Conservation (phyloP, 2,329 filamentous ascomycete genomes). For the Colletotrichum chlorophyti region DNA sequence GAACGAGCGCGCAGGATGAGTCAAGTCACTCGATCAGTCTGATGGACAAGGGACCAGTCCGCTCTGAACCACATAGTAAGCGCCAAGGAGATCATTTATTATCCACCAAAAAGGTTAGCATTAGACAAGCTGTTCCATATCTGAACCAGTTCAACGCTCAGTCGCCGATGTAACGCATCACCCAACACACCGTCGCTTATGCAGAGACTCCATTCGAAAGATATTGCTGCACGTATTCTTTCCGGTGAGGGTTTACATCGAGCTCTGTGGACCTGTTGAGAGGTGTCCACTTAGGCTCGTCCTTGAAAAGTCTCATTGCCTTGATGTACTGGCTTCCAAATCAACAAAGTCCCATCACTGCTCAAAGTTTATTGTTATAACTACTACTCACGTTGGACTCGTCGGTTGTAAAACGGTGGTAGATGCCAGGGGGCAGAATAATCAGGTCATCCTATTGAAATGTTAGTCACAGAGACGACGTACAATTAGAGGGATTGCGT, state of each 20-base stretch:
- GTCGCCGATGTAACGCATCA: too few relatives aligned
- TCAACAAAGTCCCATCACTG: constrained; percentile 1
- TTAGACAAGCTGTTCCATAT: too few relatives aligned
- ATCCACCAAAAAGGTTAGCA: too few relatives aligned
- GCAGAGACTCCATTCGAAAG: neutral
- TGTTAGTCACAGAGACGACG: neutral
- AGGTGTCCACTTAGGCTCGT: constrained; percentile 98
- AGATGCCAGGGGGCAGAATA: constrained; percentile 93
- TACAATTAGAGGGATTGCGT: neutral
- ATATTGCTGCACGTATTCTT: constrained; percentile 73
- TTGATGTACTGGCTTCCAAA: constrained; percentile 76
- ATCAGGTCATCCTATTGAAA: constrained; percentile 75
- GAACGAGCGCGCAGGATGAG: too few relatives aligned
- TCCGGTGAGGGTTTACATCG: constrained; percentile 78
- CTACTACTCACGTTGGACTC: constrained; percentile 77
- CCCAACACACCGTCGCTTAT: too few relatives aligned
- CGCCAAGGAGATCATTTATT: too few relatives aligned
- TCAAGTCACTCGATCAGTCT: too few relatives aligned
- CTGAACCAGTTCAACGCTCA: too few relatives aligned
- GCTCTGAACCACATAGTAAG: too few relatives aligned
- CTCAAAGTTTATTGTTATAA: neutral
- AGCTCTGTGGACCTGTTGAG: constrained; percentile 81
- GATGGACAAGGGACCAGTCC: too few relatives aligned
- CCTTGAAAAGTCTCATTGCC: constrained; percentile 96
- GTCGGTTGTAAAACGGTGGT: constrained; percentile 97